Evolutionary conservation across 2,329 filamentous ascomycete genomes (phyloP), one percentile per base, ranked within the genome.

Genomic region (Aspergillus aculeatus): DNA sequence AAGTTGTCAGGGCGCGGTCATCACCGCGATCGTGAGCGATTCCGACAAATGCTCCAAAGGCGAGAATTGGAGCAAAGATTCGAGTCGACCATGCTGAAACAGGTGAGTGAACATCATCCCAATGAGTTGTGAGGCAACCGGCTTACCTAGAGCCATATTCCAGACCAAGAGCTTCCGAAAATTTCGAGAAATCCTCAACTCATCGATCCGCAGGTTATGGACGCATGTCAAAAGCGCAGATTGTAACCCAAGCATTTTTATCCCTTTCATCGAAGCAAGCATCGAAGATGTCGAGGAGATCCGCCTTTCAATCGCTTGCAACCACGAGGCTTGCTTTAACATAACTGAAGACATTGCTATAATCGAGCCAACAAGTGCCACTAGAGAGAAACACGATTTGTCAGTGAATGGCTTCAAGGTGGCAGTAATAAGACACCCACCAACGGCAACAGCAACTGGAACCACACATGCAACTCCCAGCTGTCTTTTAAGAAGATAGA

Each of bases 171-270:
- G 69, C n/a, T 69, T 74, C 57, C 79, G 68, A 62, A 78, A 81
- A 38, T 66, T 68, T 52, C 74, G 75, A 3, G 78, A 80, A 31
- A 78, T 74, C 3, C 70, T 66, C 29, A 82, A 54, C 57, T 82
- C 80, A 19, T 73, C 69, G 14, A 75, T 61, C 6, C 79, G 73
- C 11, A 81, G 64, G 3, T 66, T 68, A 53, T 80, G 75, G 2
- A 81, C 69, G 11, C 69, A 71, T 7, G 68, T 71, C 58, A 74
- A 71, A 11, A 81, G 62, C 3, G 75, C 74, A 12, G 77, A 69
- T 35, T 75, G 78, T 9, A 84, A 65, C 0, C 82, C 82, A 0
- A 79, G 74, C 56, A 84, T 77, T 62, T 83, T 84, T 57, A 84
- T 74, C 19, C 77, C 78, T 63, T 82, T 83, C 72, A 84, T 83